phyloP scores from a whole-genome alignment of 139 green algal genomes.

The Chlorella vulgaris region DNA sequence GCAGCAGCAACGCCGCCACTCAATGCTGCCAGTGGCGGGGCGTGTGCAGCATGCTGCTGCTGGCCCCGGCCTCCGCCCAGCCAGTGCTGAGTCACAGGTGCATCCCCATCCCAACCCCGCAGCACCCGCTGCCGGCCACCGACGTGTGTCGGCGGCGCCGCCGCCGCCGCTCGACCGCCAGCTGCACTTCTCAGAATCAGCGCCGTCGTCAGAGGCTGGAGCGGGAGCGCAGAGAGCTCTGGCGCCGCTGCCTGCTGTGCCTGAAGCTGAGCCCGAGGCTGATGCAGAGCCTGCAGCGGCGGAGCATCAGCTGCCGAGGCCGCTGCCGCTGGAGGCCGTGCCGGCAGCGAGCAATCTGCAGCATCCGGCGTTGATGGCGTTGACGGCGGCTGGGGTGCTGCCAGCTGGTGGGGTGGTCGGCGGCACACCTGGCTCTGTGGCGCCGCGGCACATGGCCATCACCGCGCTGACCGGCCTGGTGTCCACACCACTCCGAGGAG shows the following conservation, averaged over 20 bases:
- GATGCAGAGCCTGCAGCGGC: no score
- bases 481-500: slow-evolving; percentile 23
- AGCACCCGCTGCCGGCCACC: neutral
- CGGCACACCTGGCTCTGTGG: slow-evolving; percentile 8
- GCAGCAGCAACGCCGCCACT: slow-evolving; percentile 12
- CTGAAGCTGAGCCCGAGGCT: neutral
- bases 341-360: neutral
- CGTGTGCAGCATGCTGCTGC: slow-evolving; percentile 17
- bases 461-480: slow-evolving; percentile 40
- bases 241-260: neutral
- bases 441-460: slow-evolving; percentile 31
- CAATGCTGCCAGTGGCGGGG: slow-evolving; percentile 11
- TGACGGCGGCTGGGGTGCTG: neutral
- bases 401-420: neutral
- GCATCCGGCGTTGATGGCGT: neutral
- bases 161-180: neutral
- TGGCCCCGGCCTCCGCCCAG: slow-evolving; percentile 2
- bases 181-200: slow-evolving; percentile 3
- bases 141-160: neutral
- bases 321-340: neutral
- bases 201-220: neutral
- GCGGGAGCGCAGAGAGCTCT: neutral
- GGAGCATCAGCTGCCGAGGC: no score
- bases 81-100: slow-evolving; percentile 25
- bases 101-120: neutral